A percentile compares a stretch with the other conserved stretches of the same genome.
phyloP scores from a whole-genome alignment of 805 yeast genomes.

The Metschnikowia amazonensis region DNA sequence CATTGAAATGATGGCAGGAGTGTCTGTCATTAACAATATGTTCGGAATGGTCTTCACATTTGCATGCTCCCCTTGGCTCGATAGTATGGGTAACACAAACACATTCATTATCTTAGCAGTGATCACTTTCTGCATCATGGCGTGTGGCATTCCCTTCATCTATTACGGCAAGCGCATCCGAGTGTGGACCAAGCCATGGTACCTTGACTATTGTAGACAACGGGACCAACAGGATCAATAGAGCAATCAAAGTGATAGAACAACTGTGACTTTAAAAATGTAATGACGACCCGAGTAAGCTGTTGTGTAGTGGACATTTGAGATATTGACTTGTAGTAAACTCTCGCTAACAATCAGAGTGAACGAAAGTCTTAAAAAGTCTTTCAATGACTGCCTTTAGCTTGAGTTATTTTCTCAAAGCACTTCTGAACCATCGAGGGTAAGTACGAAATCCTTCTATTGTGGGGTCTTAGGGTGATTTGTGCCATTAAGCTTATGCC shows the following conservation, averaged over 20 bases:
- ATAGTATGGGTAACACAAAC: conserved; percentile 51
- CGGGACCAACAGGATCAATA: conserved; percentile 12
- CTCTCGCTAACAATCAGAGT: too few species aligned
- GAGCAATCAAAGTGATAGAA: neutral
- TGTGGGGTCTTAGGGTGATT: neutral
- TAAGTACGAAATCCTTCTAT: neutral
- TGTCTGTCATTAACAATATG: conserved; percentile 58
- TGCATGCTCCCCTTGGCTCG: conserved; percentile 59
- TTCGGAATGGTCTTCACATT: conserved; percentile 66
- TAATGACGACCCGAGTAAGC: neutral
- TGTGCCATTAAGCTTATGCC: neutral
- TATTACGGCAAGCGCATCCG: conserved; percentile 59
- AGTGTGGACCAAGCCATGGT: conserved; percentile 53
- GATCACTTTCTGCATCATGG: conserved; percentile 56
- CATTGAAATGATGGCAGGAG: conserved; percentile 69
- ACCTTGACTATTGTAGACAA: conserved; percentile 23
- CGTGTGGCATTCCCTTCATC: conserved; percentile 54
- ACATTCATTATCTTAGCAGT: conserved; percentile 61
- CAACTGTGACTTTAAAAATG: neutral
- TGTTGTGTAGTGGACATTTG: too few species aligned
- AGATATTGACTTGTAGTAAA: too few species aligned
- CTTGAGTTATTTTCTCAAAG: too few species aligned
- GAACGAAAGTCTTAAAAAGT: too few species aligned
- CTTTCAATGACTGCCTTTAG: too few species aligned
- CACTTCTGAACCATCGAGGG: too few species aligned